Evolutionary conservation across 148 eudicot species (phyloP).

Genomic region (Arctostaphylos glauca): DNA sequence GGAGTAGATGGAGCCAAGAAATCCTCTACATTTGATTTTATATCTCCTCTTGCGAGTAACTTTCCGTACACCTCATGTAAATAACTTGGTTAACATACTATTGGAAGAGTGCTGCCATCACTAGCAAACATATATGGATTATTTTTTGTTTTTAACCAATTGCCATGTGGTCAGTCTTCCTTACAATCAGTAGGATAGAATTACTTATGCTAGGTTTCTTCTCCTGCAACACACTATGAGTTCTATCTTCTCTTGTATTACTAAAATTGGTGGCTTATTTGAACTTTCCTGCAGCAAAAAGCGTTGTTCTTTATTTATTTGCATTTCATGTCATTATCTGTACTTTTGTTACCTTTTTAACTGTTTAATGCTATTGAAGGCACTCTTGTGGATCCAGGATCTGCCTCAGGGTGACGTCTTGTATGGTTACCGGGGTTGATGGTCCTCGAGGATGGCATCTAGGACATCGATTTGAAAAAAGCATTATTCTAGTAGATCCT

Average conservation of each 20-base stretch:
- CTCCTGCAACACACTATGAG: neutral
- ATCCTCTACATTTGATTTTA: neutral
- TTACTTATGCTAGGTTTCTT: neutral
- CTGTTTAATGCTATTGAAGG: neutral
- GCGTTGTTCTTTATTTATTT: neutral
- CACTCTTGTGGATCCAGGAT: slow-evolving; percentile 42
- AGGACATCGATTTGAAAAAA: slow-evolving; percentile 90
- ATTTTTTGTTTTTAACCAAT: neutral
- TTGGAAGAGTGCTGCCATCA: neutral
- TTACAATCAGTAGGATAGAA: neutral
- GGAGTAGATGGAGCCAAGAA: neutral
- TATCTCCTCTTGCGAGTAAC: neutral
- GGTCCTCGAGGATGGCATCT: slow-evolving; percentile 85
- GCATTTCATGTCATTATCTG: neutral
- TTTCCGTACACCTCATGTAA: neutral
- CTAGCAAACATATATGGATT: neutral
- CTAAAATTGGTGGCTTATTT: neutral
- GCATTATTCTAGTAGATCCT: slow-evolving; percentile 71
- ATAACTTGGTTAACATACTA: neutral
- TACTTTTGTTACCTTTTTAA: neutral
- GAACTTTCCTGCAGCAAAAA: neutral
- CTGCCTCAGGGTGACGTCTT: slow-evolving; percentile 64
- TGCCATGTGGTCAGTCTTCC: neutral
- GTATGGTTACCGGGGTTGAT: slow-evolving; percentile 79
- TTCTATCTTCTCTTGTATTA: neutral